Evolutionary conservation across 1,284 basidiomycete genomes (phyloP).

Genomic region (Microbotryum intermedium): DNA sequence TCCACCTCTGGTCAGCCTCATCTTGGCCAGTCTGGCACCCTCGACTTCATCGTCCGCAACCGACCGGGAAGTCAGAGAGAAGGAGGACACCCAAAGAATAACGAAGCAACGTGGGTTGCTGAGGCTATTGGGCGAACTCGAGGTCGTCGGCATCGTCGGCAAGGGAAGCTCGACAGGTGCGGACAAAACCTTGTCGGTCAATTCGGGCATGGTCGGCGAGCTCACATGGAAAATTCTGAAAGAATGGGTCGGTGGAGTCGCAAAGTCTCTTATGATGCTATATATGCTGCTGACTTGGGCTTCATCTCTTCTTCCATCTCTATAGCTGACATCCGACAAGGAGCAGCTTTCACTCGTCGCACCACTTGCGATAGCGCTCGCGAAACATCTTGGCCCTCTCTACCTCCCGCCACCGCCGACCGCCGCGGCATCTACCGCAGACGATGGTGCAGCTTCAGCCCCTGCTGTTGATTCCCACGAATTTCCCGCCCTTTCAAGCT

Average conservation of each 20-base stretch:
- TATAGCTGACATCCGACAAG: slow-evolving; percentile 33
- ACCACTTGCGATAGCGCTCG: slow-evolving; percentile 30
- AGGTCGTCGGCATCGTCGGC: slow-evolving; percentile 60
- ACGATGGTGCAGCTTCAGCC: slow-evolving; percentile 69
- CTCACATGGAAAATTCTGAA: slow-evolving; percentile 40
- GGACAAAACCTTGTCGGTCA: too few relatives aligned
- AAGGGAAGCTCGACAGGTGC: slow-evolving; percentile 6
- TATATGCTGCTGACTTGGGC: not conserved
- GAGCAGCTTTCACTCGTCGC: slow-evolving; percentile 31
- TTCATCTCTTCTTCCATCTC: not conserved
- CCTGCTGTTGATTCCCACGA: slow-evolving; percentile 45
- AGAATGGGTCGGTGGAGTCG: slow-evolving; percentile 52
- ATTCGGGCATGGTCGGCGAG: slow-evolving; percentile 23
- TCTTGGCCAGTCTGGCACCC: slow-evolving; percentile 59
- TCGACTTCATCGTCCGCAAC: slow-evolving; percentile 45
- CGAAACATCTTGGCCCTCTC: slow-evolving; percentile 74
- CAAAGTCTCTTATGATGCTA: not conserved
- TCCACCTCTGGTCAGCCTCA: slow-evolving; percentile 55
- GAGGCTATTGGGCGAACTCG: slow-evolving; percentile 80
- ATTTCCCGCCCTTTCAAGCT: slow-evolving; percentile 42
- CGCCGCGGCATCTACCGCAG: slow-evolving; percentile 72
- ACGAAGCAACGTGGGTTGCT: slow-evolving; percentile 74
- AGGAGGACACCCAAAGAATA: slow-evolving; percentile 76
- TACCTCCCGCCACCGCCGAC: slow-evolving; percentile 76
- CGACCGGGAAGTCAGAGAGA: slow-evolving; percentile 75